These are phyloP conservation scores for Remersonia thermophila DNA, from an alignment of 2,329 filamentous ascomycete genomes.

Conservation along the genomic window DNA sequence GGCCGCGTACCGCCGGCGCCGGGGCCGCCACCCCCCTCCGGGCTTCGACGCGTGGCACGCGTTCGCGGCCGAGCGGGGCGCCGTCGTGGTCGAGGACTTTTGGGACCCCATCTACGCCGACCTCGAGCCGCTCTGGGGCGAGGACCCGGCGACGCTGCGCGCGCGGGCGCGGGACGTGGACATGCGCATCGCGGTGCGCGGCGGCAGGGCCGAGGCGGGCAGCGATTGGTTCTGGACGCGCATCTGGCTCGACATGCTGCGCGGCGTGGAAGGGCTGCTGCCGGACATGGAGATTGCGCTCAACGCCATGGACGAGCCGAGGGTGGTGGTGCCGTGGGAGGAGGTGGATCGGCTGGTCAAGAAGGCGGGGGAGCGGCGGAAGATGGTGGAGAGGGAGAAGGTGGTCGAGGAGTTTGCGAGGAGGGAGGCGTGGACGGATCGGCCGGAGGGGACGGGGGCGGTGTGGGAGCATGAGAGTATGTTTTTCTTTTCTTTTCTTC, in stretches of 20 bases:
- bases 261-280: slow-evolving; percentile 40
- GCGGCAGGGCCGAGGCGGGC: slow-evolving; percentile 36
- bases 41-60: slow-evolving; percentile 50
- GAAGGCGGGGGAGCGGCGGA: slow-evolving; percentile 36
- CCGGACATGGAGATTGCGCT: slow-evolving; percentile 58
- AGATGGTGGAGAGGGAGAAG: slow-evolving; percentile 31
- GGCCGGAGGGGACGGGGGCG: slow-evolving; percentile 25
- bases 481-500: too few species aligned
- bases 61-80: slow-evolving; percentile 38
- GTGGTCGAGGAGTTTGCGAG: slow-evolving; percentile 32
- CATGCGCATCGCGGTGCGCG: slow-evolving; percentile 48
- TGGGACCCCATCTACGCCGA: slow-evolving; percentile 55
- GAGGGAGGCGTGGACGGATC: slow-evolving; percentile 19
- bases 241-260: slow-evolving; percentile 43
- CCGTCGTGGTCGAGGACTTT: slow-evolving; percentile 50
- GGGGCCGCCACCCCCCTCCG: slow-evolving; percentile 50
- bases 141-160: slow-evolving; percentile 29
- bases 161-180: slow-evolving; percentile 43
- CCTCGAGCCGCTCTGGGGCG: slow-evolving; percentile 47
- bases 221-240: slow-evolving; percentile 47
- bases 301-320: slow-evolving; percentile 56
- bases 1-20: slow-evolving; percentile 39
- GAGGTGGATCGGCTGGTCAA: slow-evolving; percentile 42
- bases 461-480: slow-evolving; percentile 36
- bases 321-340: slow-evolving; percentile 51